phyloP scores from a whole-genome alignment of 495 filamentous ascomycete species.

The Tricharina praecox region DNA sequence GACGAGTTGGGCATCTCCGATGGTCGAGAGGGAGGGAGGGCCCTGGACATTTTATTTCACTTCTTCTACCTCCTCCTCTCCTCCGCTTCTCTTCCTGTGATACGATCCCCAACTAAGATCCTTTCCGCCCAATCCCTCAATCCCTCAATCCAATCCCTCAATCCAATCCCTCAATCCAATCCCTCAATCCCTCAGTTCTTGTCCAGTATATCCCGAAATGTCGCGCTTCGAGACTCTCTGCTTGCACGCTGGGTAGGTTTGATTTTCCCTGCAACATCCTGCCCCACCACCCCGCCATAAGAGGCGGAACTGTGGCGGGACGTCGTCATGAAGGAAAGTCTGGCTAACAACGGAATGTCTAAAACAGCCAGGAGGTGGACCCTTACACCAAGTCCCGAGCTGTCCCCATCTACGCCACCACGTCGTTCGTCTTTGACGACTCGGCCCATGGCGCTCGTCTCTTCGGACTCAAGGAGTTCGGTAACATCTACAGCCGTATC shows the following conservation, averaged over 20 bases:
- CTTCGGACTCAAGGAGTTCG: slow-evolving; percentile 94
- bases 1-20: neutral
- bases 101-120: neutral
- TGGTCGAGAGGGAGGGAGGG: neutral
- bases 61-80: neutral
- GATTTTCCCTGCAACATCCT: slow-evolving; percentile 2
- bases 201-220: slow-evolving; percentile 11
- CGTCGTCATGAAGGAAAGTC: too few relatives aligned
- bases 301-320: slow-evolving; percentile 1
- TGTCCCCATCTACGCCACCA: slow-evolving; percentile 91
- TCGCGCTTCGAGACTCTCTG: slow-evolving; percentile 78
- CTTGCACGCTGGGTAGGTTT: slow-evolving; percentile 74
- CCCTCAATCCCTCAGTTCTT: too few relatives aligned
- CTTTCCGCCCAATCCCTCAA: neutral
- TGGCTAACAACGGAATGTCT: too few relatives aligned
- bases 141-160: neutral
- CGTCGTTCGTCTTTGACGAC: slow-evolving; percentile 93
- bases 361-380: slow-evolving; percentile 69
- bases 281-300: neutral
- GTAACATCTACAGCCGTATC: slow-evolving; percentile 92
- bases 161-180: neutral
- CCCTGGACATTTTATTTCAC: neutral
- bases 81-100: neutral
- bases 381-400: slow-evolving; percentile 75
- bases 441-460: slow-evolving; percentile 90